phyloP scores from a whole-genome alignment of 148 eudicot species.

The Cornus florida region DNA sequence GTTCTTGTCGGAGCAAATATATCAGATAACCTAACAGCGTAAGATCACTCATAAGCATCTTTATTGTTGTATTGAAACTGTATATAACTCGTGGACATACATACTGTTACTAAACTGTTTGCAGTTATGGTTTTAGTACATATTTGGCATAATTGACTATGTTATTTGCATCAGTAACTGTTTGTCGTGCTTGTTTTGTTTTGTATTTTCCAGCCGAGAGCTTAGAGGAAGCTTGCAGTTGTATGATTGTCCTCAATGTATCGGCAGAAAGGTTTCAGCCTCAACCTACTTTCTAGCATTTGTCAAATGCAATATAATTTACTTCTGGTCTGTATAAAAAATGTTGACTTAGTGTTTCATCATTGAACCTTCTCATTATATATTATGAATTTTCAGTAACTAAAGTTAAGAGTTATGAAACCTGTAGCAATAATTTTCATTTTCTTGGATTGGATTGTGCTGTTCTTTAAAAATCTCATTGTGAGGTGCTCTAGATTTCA shows the following conservation, averaged over 20 bases:
- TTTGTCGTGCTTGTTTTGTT: background rate
- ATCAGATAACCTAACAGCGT: constrained; percentile 29
- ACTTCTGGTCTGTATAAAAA: background rate
- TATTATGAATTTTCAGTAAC: background rate
- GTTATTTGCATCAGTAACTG: background rate
- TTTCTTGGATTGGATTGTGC: background rate
- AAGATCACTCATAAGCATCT: constrained; percentile 16
- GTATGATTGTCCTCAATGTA: constrained; percentile 68
- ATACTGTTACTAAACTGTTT: background rate
- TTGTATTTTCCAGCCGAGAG: constrained; percentile 39
- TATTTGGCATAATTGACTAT: background rate
- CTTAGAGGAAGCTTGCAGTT: constrained; percentile 35
- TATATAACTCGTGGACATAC: no score
- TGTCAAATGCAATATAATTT: background rate
- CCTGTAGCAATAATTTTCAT: background rate
- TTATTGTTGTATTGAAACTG: background rate
- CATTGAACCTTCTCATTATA: background rate
- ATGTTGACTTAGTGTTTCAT: background rate
- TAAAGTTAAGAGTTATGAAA: background rate
- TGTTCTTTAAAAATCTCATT: no score
- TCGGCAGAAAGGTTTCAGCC: constrained; percentile 48
- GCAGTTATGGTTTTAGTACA: background rate
- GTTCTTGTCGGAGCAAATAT: constrained; percentile 25
- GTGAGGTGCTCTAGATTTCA: background rate
- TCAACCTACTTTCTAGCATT: constrained; percentile 7